A percentile compares a stretch with the other conserved stretches of the same genome.
Conservation (phyloP, 495 filamentous ascomycete genomes). For the Neurospora cerealis region DNA sequence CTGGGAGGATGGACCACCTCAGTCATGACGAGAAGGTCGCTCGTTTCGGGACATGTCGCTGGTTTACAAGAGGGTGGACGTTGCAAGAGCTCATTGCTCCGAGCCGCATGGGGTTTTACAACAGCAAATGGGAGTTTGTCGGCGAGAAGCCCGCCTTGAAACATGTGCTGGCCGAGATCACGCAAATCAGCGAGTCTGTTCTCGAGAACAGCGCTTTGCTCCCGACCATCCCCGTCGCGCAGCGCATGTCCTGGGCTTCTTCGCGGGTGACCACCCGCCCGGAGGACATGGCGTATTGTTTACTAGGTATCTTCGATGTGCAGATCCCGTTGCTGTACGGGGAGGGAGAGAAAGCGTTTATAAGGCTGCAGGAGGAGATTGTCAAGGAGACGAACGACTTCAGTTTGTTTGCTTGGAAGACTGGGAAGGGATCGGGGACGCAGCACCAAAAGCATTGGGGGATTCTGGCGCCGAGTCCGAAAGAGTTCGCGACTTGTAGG, state of each 20-base stretch:
- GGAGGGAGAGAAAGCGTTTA: slow-evolving; percentile 11
- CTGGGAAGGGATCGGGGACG: neutral
- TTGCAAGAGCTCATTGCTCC: slow-evolving; percentile 33
- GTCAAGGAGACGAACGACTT: slow-evolving; percentile 12
- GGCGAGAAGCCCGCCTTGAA: slow-evolving; percentile 7
- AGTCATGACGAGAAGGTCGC: neutral
- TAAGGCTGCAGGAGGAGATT: slow-evolving; percentile 13
- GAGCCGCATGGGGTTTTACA: slow-evolving; percentile 19
- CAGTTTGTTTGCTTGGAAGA: slow-evolving; percentile 4
- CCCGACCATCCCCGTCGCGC: slow-evolving; percentile 5
- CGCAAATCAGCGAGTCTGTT: slow-evolving; percentile 2
- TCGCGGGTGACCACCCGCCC: slow-evolving; percentile 6
- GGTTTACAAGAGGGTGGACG: slow-evolving; percentile 30
- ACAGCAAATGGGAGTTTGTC: slow-evolving; percentile 16
- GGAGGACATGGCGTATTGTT: slow-evolving; percentile 20
- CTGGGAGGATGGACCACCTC: neutral
- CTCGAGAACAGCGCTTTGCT: slow-evolving; percentile 1
- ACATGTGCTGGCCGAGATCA: slow-evolving; percentile 4
- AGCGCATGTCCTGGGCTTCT: slow-evolving; percentile 18
- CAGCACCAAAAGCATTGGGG: slow-evolving; percentile 7
- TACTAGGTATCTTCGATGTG: slow-evolving; percentile 20
- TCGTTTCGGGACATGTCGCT: slow-evolving; percentile 9
- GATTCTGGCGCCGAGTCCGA: slow-evolving; percentile 4
- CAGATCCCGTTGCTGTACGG: slow-evolving; percentile 13
- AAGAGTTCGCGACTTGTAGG: neutral